Conservation (phyloP, 768 basidiomycete species). For the Phaeotremella skinneri region DNA sequence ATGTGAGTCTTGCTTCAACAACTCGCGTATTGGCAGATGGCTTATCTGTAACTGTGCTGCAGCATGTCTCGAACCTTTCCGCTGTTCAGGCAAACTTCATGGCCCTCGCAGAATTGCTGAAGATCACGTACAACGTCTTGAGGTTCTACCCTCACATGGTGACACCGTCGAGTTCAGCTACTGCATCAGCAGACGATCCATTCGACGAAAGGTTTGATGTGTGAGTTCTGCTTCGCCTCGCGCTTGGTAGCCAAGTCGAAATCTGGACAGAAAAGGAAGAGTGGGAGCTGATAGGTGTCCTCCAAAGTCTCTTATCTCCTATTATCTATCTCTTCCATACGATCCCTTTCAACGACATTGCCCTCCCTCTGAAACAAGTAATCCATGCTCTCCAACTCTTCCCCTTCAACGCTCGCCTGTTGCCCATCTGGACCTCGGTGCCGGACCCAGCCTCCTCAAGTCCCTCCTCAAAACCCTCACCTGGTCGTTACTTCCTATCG, state of each 20-base stretch:
- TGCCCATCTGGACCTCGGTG: conserved; percentile 51
- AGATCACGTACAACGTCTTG: conserved; percentile 80
- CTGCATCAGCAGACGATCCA: conserved; percentile 59
- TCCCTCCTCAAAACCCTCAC: conserved; percentile 51
- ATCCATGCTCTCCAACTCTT: conserved; percentile 78
- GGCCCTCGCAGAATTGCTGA: conserved; percentile 78
- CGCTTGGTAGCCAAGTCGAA: not conserved
- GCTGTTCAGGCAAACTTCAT: conserved; percentile 62
- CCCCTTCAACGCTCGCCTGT: conserved; percentile 58
- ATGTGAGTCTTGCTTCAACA: conserved; percentile 27
- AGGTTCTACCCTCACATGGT: conserved; percentile 60
- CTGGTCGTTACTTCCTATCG: conserved; percentile 23
- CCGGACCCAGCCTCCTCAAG: conserved; percentile 50
- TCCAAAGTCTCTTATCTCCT: conserved; percentile 64
- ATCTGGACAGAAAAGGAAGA: not conserved
- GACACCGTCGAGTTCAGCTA: conserved; percentile 11
- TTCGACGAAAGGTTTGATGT: conserved; percentile 73
- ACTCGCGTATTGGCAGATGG: not conserved
- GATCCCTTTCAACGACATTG: conserved; percentile 64
- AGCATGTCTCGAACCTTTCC: conserved; percentile 46
- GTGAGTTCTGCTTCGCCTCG: conserved; percentile 54
- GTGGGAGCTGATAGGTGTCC: conserved; percentile 3
- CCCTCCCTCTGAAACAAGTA: conserved; percentile 72
- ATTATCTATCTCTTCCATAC: conserved; percentile 68
- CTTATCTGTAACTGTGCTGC: not conserved